Percentiles rank a stretch among this genome's conserved stretches.
Conservation (phyloP, 331 rosid species). For the Arachis monticola region DNA sequence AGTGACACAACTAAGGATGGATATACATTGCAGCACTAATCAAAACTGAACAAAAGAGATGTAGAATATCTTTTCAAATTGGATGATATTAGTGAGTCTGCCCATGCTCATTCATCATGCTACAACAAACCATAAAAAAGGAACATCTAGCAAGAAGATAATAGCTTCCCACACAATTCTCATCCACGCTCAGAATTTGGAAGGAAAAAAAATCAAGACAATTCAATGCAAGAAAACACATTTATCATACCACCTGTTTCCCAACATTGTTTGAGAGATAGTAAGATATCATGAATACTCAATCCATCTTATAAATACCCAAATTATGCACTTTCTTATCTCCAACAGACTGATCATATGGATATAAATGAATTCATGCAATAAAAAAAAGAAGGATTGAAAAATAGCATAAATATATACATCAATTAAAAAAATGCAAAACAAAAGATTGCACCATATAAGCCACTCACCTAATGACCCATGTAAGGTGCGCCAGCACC, state of each 20-base stretch:
- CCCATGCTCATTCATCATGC: background rate
- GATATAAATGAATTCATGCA: background rate
- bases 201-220: background rate
- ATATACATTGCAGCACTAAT: background rate
- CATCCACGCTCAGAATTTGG: background rate
- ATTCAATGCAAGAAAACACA: slow-evolving; percentile 4
- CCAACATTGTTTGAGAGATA: background rate
- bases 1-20: background rate
- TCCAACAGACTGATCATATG: background rate
- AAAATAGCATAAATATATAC: background rate
- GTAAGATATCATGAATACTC: background rate
- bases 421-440: background rate
- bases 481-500: slow-evolving; percentile 72
- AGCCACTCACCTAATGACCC: slow-evolving; percentile 71
- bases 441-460: background rate
- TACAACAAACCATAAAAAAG: background rate
- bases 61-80: background rate
- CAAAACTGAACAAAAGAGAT: background rate
- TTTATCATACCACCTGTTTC: background rate
- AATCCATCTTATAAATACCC: background rate
- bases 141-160: background rate
- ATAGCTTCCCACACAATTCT: background rate
- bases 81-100: background rate
- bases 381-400: background rate
- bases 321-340: background rate